Base-by-base conservation (phyloP, 2,329 filamentous ascomycete species). In the Colletotrichum noveboracense region DNA sequence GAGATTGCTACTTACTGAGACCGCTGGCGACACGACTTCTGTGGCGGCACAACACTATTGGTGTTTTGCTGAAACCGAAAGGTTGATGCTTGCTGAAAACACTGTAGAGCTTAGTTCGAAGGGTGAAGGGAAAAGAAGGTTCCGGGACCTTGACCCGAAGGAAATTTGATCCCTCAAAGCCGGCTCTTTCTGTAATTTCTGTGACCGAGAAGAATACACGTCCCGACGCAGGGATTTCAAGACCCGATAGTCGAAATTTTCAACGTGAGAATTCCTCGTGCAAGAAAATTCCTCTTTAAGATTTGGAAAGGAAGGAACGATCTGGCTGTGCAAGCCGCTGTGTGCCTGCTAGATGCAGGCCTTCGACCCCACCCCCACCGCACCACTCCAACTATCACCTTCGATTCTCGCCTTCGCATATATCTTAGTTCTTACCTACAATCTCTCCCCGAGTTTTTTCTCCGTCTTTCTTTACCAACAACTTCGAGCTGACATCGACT, bases 71-170 rank as follows among this genome's bases (percentile, higher is more conserved):
- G 18, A 2, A 43, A n/a, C 8, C 16, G 16, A 9, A 18, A 38
- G 36, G 0, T 18, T 18, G 7, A 0, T 5, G 36, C 1, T 38
- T 38, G 8, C 36, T 43, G 16, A 43, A 43, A 43, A 43, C 0
- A 6, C 0, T 6, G 16, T 6, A 6, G 38, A n/a, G 5, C 5
- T n/a, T 0, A 12, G 5, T 6, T 12, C 0, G 38, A 0, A 43
- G 0, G 18, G 38, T 10, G 38, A 10, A 43, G 18, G 38, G 5
- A 10, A 43, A 43, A 43, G 2, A 43, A 43, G 38, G 0, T n/a
- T 43, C 38, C 18, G 9, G 18, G 18, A 10, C 38, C n/a, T 43
- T 43, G 38, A 6, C 5, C 18, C 0, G 38, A 43, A 43, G 38
- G 5, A 18, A 0, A 10, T 16, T 18, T 43, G 38, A 10, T 1